phyloP scores from a whole-genome alignment of 352 stramenopile species.

The Blastocystis sp. region DNA sequence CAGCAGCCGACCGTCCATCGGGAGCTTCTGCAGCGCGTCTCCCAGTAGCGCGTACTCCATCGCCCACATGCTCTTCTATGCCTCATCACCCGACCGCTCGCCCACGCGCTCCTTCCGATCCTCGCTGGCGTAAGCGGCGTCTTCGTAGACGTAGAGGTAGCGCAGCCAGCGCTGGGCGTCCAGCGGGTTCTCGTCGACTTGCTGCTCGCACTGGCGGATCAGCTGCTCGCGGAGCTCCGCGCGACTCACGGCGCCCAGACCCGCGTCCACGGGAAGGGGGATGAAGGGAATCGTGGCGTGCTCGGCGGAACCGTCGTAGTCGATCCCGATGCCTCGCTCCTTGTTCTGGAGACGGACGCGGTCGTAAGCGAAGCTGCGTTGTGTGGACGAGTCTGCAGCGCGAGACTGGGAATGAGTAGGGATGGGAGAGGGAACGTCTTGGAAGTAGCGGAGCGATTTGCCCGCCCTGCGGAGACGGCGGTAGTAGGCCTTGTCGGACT shows the following conservation, averaged over 20 bases:
- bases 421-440: neutral
- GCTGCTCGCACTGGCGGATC: neutral
- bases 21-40: conserved; percentile 27
- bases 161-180: neutral
- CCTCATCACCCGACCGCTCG: neutral
- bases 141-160: neutral
- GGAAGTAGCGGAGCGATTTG: neutral
- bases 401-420: neutral
- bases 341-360: neutral
- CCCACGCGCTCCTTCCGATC: neutral
- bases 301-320: neutral
- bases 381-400: neutral
- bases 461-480: neutral
- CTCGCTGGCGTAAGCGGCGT: neutral
- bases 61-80: conserved; percentile 1
- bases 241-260: neutral
- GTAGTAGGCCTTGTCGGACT: neutral
- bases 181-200: neutral
- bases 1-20: neutral
- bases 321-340: neutral
- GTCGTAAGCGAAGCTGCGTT: conserved; percentile 32
- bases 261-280: neutral
- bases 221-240: neutral
- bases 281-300: neutral
- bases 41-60: conserved; percentile 10